phyloP scores from a whole-genome alignment of 495 filamentous ascomycete species.

The Pyrenopolyporus hunteri region DNA sequence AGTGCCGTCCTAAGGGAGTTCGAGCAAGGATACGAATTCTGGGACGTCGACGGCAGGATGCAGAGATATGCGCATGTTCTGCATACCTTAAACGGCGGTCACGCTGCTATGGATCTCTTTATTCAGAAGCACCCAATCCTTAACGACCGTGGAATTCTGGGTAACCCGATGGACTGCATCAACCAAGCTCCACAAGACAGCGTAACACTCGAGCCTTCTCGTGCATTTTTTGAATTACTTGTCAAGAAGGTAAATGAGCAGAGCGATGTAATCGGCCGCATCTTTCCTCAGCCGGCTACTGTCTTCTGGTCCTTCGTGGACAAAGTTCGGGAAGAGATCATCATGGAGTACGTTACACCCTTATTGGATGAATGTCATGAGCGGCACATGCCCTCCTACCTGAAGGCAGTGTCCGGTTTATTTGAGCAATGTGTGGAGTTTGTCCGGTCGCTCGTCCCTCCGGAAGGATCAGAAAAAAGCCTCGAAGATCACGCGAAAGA shows the following conservation, averaged over 20 bases:
- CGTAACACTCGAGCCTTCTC: slow-evolving; percentile 77
- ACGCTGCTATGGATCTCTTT: slow-evolving; percentile 78
- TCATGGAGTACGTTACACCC: slow-evolving; percentile 84
- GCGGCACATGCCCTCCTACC: slow-evolving; percentile 74
- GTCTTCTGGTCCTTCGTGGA: slow-evolving; percentile 80
- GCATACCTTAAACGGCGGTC: slow-evolving; percentile 79
- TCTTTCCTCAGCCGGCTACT: slow-evolving; percentile 78
- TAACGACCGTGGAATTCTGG: slow-evolving; percentile 70
- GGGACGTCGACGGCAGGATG: slow-evolving; percentile 89
- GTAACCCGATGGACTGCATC: slow-evolving; percentile 82
- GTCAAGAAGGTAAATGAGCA: slow-evolving; percentile 81
- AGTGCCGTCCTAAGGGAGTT: slow-evolving; percentile 89
- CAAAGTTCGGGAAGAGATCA: slow-evolving; percentile 80
- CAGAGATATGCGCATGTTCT: slow-evolving; percentile 86
- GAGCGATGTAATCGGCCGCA: slow-evolving; percentile 77
- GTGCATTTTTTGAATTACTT: slow-evolving; percentile 78
- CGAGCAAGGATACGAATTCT: slow-evolving; percentile 86
- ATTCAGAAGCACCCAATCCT: slow-evolving; percentile 87
- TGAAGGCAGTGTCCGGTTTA: slow-evolving; percentile 83
- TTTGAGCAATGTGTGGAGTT: slow-evolving; percentile 86
- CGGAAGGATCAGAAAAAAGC: slow-evolving; percentile 43
- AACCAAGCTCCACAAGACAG: slow-evolving; percentile 64
- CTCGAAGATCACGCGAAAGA: slow-evolving; percentile 57
- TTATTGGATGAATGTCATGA: slow-evolving; percentile 91
- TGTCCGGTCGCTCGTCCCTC: slow-evolving; percentile 67